A percentile compares a stretch with the other conserved stretches of the same genome.
These are phyloP conservation scores for Amphichorda felina DNA, from an alignment of 2,329 filamentous ascomycete genomes.

Conservation along the genomic window DNA sequence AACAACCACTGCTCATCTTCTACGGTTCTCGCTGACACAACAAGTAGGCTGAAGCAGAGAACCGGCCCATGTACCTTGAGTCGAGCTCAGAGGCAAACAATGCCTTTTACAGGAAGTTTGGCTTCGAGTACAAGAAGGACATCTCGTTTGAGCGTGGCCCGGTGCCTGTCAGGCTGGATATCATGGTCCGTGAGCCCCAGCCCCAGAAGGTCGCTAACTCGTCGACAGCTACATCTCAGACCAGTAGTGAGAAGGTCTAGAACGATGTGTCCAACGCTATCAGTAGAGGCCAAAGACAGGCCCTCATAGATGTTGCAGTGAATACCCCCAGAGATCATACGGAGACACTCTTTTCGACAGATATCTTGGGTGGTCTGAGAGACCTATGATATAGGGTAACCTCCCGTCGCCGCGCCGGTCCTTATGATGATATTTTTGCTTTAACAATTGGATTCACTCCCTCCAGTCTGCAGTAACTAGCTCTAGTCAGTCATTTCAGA, in stretches of 20 bases:
- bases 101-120: constrained; percentile 62
- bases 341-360: too few relatives aligned
- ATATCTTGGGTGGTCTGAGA: too few relatives aligned
- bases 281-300: too few relatives aligned
- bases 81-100: constrained; percentile 59
- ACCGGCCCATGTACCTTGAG: constrained; percentile 64
- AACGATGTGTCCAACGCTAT: not conserved
- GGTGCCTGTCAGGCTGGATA: constrained; percentile 54
- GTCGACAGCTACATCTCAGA: constrained; percentile 1
- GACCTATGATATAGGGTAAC: too few relatives aligned
- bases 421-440: too few relatives aligned
- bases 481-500: not conserved
- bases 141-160: constrained; percentile 48
- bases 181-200: constrained; percentile 70
- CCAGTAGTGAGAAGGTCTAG: not conserved
- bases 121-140: constrained; percentile 54
- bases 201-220: constrained; percentile 9
- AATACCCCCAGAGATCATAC: too few relatives aligned
- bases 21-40: not conserved
- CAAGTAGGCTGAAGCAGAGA: constrained; percentile 53
- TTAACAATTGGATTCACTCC: too few relatives aligned
- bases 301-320: too few relatives aligned
- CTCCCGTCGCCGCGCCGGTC: too few relatives aligned
- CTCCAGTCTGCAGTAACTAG: not conserved
- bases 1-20: not conserved